Evolutionary conservation across 805 yeast species (phyloP), one percentile per base, ranked within the genome.

Genomic region (Candida jianshihensis): DNA sequence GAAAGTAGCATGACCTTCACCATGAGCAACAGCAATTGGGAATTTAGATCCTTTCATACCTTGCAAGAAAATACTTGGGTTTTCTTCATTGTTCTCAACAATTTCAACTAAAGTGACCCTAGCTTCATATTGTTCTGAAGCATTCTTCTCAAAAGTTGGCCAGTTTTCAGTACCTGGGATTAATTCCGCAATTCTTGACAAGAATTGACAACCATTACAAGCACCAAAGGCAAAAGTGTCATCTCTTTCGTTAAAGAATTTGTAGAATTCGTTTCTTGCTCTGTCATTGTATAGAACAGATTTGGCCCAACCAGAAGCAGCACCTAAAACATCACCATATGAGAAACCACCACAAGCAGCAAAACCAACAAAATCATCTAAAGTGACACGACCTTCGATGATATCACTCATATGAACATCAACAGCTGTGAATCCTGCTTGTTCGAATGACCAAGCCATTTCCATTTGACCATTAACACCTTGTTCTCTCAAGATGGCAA

Each of bases 281-380:
- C 64, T 68, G 26, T 76, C 85, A 56, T 90, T 82, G 73, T 80
- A 88, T 47, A 92, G 65, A 9, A 92, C 95, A 14, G 97, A 86
- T 56, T 87, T 88, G 40, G 98, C 98, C 98, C 98, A 92, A 40
- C 98, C 98, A 36, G 90, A 83, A 57, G 96, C 98, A 25, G 98
- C 98, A 49, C 98, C 98, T 41, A 92, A 70, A 33, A 92, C 98
- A 63, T 92, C 98, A 71, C 98, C 98, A 56, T 89, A 92, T 2
- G 97, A 87, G 70, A 92, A 92, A 13, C 98, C 98, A 63, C 98
- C 98, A 66, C 98, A 94, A 4, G 97, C 97, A 30, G 97, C 97
- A 33, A 92, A 51, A 43, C 98, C 98, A 34, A 81, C 86, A 61
- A 92, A 92, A 31, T 76, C 81, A 53, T 77, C 80, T 46, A 92